A percentile compares a stretch with the other conserved stretches of the same genome.
These are phyloP conservation scores for Leucaena leucocephala DNA, from an alignment of 306 rosid species.

Conservation along the genomic window DNA sequence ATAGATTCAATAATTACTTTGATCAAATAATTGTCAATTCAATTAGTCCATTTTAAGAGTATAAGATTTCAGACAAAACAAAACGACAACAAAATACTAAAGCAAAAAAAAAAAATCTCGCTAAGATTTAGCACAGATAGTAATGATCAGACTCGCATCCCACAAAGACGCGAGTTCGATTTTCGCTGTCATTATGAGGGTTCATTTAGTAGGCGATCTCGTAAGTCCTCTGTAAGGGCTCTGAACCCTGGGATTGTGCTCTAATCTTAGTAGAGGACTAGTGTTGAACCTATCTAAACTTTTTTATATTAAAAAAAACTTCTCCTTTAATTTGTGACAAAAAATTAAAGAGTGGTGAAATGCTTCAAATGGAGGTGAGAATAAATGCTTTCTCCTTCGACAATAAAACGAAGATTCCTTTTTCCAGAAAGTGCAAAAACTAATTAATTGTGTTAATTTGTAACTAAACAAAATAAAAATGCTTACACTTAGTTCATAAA, in stretches of 20 bases:
- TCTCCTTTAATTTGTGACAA: neutral
- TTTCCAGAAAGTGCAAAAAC: constrained; percentile 42
- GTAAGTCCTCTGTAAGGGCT: too few species aligned
- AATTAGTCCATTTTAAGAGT: neutral
- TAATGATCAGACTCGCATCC: too few species aligned
- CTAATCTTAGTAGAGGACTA: too few species aligned
- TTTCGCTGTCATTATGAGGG: too few species aligned
- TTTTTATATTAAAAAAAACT: too few species aligned
- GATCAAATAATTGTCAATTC: neutral
- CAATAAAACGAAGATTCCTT: constrained; percentile 77
- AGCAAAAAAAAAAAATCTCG: too few species aligned
- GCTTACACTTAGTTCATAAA: constrained; percentile 22
- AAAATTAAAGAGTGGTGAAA: constrained; percentile 15
- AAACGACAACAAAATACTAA: neutral
- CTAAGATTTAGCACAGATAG: too few species aligned
- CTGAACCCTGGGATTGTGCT: too few species aligned
- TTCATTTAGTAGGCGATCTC: too few species aligned
- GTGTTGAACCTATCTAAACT: too few species aligned
- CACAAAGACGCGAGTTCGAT: too few species aligned
- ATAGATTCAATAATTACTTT: neutral
- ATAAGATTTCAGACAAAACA: neutral
- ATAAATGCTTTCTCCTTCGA: constrained; percentile 90
- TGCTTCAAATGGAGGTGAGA: constrained; percentile 52
- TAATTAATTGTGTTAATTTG: neutral
- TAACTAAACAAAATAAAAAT: neutral